phyloP scores from a whole-genome alignment of 2,329 filamentous ascomycete genomes.

The Phialophora expanda region DNA sequence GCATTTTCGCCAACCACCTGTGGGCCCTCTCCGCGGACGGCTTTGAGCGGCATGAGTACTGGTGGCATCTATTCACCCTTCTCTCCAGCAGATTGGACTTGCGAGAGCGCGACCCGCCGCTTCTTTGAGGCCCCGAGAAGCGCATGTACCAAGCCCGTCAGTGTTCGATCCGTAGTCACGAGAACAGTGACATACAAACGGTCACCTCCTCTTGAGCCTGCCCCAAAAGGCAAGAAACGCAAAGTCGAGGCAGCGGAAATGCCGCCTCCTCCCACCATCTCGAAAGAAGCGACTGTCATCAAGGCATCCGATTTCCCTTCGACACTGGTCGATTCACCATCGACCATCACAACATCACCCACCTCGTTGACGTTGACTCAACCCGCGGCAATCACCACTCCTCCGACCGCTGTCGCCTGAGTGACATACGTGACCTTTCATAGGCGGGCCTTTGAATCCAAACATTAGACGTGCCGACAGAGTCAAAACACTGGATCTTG shows the following conservation, averaged over 20 bases:
- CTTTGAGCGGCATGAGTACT: conserved; percentile 45
- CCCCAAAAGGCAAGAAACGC: conserved; percentile 90
- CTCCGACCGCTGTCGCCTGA: conserved; percentile 25
- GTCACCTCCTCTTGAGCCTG: conserved; percentile 75
- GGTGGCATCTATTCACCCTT: conserved; percentile 71
- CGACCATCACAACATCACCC: conserved; percentile 13
- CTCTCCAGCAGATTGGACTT: conserved; percentile 76
- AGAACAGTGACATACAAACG: conserved; percentile 87
- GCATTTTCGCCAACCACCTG: conserved; percentile 64
- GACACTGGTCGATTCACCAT: conserved; percentile 25
- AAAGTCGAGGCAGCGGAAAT: conserved; percentile 57
- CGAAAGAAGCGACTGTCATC: conserved; percentile 25
- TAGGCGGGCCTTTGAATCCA: conserved; percentile 8
- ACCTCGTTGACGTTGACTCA: conserved; percentile 15
- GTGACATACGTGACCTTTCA: background rate
- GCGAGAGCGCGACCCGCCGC: conserved; percentile 68
- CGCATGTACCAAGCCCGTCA: conserved; percentile 67
- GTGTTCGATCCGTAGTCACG: conserved; percentile 89
- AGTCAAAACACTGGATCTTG: background rate
- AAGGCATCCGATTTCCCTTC: conserved; percentile 29
- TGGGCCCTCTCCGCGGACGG: conserved; percentile 71
- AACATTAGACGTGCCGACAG: background rate
- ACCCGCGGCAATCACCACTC: conserved; percentile 20
- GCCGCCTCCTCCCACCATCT: conserved; percentile 29
- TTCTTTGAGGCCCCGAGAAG: conserved; percentile 66